Evolutionary conservation across 2,329 filamentous ascomycete genomes (phyloP).

Genomic region (Whalleya microplaca): DNA sequence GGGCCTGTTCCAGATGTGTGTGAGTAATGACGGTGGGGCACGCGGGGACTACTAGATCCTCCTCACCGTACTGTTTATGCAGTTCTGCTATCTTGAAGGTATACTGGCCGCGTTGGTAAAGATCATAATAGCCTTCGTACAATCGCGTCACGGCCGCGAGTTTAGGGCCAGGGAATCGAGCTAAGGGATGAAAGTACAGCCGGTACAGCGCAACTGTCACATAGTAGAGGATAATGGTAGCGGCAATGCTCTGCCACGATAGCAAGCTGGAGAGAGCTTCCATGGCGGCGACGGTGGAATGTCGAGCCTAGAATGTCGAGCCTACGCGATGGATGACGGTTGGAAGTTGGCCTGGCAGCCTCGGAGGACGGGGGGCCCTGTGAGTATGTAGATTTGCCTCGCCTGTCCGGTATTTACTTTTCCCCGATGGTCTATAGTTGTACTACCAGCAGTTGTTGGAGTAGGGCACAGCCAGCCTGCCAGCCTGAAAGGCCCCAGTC

Average conservation of each 20-base stretch:
- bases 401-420: not conserved
- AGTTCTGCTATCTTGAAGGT: constrained; percentile 29
- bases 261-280: constrained; percentile 1
- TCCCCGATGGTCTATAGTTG: not conserved
- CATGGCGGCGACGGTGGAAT: constrained; percentile 1
- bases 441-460: not conserved
- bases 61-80: constrained; percentile 31
- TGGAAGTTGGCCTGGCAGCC: constrained; percentile 1
- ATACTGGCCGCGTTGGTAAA: constrained; percentile 26
- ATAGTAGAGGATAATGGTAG: constrained; percentile 6
- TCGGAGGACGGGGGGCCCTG: not conserved
- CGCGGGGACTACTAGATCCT: not conserved
- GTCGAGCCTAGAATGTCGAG: constrained; percentile 2
- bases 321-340: constrained; percentile 2
- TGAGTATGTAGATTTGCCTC: not conserved
- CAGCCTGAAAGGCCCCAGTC: not conserved
- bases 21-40: not conserved
- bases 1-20: constrained; percentile 7
- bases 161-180: constrained; percentile 29
- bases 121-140: constrained; percentile 33
- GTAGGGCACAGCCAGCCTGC: not conserved
- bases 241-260: not conserved
- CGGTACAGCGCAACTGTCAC: constrained; percentile 18
- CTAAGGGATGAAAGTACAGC: constrained; percentile 28
- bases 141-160: constrained; percentile 22